Conservation (phyloP, 805 yeast species). For the Zygoascus bituminiphila region DNA sequence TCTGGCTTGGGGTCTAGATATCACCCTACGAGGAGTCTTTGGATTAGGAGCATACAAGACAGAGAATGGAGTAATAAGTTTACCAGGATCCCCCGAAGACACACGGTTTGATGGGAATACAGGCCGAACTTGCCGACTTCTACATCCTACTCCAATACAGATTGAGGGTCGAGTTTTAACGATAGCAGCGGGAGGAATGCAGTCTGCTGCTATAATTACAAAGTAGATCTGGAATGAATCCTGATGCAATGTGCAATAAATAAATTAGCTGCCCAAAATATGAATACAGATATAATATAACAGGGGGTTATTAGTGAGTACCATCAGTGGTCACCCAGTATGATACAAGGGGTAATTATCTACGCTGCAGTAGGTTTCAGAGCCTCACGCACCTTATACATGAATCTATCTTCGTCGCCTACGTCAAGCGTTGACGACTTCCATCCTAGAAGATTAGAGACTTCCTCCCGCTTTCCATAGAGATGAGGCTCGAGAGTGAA, state of each 20-base stretch:
- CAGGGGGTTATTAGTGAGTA: background rate
- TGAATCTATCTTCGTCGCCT: slow-evolving; percentile 44
- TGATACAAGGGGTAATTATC: background rate
- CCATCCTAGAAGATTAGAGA: slow-evolving; percentile 32
- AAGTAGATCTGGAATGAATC: background rate
- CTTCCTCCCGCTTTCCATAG: slow-evolving; percentile 43
- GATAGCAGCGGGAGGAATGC: background rate
- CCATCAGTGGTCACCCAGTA: no score
- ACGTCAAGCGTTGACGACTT: slow-evolving; percentile 33
- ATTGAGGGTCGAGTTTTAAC: background rate
- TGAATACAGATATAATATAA: background rate
- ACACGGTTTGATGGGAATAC: background rate
- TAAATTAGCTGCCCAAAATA: background rate
- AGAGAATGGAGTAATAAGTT: background rate
- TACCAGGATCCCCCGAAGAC: background rate
- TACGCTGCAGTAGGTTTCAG: slow-evolving; percentile 14
- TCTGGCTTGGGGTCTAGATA: slow-evolving; percentile 2
- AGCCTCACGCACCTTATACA: slow-evolving; percentile 34
- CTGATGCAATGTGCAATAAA: background rate
- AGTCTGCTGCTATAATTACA: background rate
- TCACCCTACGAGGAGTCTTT: background rate
- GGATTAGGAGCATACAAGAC: background rate
- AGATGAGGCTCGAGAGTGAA: slow-evolving; percentile 42
- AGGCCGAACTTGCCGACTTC: background rate
- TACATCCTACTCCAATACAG: background rate